Base-by-base conservation (phyloP, 2,329 filamentous ascomycete genomes). In the Diplodia sapinea region DNA sequence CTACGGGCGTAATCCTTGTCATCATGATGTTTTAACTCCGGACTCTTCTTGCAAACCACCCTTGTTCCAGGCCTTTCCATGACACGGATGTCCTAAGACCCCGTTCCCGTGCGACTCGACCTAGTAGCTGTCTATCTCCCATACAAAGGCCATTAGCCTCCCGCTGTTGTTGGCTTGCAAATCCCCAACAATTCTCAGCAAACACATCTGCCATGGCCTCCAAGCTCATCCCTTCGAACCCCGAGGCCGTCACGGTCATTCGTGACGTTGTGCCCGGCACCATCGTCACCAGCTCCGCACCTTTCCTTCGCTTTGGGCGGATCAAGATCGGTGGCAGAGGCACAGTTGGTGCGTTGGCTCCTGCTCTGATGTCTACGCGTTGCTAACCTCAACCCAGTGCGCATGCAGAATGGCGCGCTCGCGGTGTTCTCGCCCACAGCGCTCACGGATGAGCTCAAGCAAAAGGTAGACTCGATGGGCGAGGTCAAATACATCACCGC, bases 361-460 rank as follows among this genome's bases (percentile, higher is more conserved):
- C 17, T 75, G 83, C 76, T 65, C 65, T 17, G 26, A 26, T 26
- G 3, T 26, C 26, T 26, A 4, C 26, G 26, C 26, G 26, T 38
- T 68, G 55, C 71, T 74, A 50, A 74, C 43, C 13, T 56, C 20
- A 11, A n/a, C 12, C 2, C 71, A 93, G 93, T 96, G 69, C 91
- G 89, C 72, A 87, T 99, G 72, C 86, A 88, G 68, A 89, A 89
- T 11, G 93, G 93, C 67, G 83, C 86, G 55, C 87, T 98, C 50
- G 92, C 93, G 71, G 89, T 97, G 77, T 97, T 97, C 86, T 97
- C 93, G 0, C 95, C 95, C 20, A 91, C 95, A 23, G 91, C 90
- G 15, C 86, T 97, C 67, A 98, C 94, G 3, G 85, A 89, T 3
- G 88, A 90, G 68, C 89, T 93, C 49, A 88, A 90, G 77, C 82